Evolutionary conservation across 768 basidiomycete species (phyloP), one percentile per base, ranked within the genome.

Genomic region (Rhizopogon vulgaris): DNA sequence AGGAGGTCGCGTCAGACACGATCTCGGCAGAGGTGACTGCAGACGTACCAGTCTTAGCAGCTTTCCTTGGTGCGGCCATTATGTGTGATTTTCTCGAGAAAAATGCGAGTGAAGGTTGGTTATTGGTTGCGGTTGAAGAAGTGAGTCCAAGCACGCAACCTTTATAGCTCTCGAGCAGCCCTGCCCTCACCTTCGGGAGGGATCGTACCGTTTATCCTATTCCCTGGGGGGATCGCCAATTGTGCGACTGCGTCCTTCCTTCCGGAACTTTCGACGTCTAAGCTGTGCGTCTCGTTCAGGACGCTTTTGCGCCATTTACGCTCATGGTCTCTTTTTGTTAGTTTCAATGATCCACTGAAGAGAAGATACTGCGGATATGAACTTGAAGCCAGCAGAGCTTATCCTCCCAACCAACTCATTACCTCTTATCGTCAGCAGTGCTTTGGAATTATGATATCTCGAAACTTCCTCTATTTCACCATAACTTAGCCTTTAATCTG

Each of bases 171-270:
- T 47, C 45, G 49, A 38, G 52, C 28, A 51, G 56, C 48, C 61
- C 64, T 66, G 66, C 66, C 66, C 66, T 67, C 53, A 61, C 52
- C 54, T 53, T 55, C 53, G 63, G 56, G 56, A 45, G 43, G 50
- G 30, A 28, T 41, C 56, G 63, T 55, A 58, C 49, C 58, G 47
- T 46, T 48, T 36, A 41, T 45, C 40, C 52, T 34, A 34, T 7
- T 8, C 43, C 43, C 42, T 43, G 17, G 27, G n/a, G 27, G 11
- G 28, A 34, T 9, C 43, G 14, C 43, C 18, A 46, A 46, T 32
- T 46, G 18, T 14, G 14, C 8, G 22, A 7, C 18, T 32, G 18
- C 14, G 9, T 34, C 9, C 18, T 46, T 45, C 28, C 18, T 46
- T 45, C 28, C 18, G 43, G 28, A 45, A 45, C 12, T 45, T 32